Evolutionary conservation across 1,139 yeast genomes (phyloP).

Genomic region (Insectozyma bohioensis): DNA sequence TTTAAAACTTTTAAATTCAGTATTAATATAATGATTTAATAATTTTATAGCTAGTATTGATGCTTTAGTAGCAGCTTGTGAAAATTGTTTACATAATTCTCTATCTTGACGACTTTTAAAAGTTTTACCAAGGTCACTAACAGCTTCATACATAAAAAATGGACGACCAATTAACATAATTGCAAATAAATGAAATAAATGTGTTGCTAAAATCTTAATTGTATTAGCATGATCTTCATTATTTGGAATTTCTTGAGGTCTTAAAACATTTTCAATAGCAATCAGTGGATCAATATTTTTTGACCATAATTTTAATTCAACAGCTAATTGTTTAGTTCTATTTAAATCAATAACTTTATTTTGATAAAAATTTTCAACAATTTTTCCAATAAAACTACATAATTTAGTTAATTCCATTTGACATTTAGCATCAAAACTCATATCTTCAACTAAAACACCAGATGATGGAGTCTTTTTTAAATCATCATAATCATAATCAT

Average conservation of each 20-base stretch:
- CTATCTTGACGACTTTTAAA: conserved; percentile 8
- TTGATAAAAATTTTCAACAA: conserved; percentile 30
- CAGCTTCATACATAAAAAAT: conserved; percentile 35
- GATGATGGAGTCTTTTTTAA: conserved; percentile 12
- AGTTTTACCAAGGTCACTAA: conserved; percentile 10
- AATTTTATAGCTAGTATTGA: conserved; percentile 18
- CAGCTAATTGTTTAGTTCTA: conserved; percentile 36
- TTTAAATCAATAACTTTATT: conserved; percentile 33
- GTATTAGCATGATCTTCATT: conserved; percentile 19
- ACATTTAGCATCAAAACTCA: conserved; percentile 16
- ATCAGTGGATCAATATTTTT: conserved; percentile 29
- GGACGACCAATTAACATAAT: conserved; percentile 46
- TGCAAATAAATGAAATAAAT: conserved; percentile 40
- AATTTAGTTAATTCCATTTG: conserved; percentile 18
- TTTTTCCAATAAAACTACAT: conserved; percentile 28
- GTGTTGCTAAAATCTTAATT: conserved; percentile 29
- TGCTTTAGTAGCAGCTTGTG: conserved; percentile 19
- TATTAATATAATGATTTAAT: conserved; percentile 18
- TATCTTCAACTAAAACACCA: conserved; percentile 2
- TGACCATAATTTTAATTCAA: conserved; percentile 42
- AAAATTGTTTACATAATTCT: conserved; percentile 14
- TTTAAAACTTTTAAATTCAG: conserved; percentile 13
- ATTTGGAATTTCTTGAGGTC: conserved; percentile 14
- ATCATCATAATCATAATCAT: conserved; percentile 46
- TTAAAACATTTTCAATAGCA: conserved; percentile 22